Base-by-base conservation (phyloP, 2,329 filamentous ascomycete genomes). In the Emergomyces pasteurianus region DNA sequence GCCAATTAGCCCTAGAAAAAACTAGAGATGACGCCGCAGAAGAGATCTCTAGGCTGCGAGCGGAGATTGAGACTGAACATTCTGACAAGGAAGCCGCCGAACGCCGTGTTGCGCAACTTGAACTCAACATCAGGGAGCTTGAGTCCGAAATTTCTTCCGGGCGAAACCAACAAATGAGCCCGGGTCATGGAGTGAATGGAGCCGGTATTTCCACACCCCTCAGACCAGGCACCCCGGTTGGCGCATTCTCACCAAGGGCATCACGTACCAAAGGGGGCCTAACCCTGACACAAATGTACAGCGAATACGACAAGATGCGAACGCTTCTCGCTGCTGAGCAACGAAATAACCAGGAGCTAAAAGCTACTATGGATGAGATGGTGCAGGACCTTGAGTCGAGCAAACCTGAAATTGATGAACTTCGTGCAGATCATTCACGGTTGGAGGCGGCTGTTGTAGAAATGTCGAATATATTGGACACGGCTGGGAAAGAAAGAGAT, bases 321-420 rank as follows among this genome's bases (percentile, higher is more conserved):
- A 94, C 79, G 80, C 84, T 60, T 83, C 80, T 96, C 40, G 85
- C 86, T 3, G 83, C 81, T 2, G 89, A 95, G 72, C 86, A 86
- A 70, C 83, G 88, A 62, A 84, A 86, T 26, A 90, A 84, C 67
- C 84, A 88, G 64, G 85, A 90, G 69, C 83, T 96, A 12, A 83
- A 84, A 21, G 82, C 85, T 43, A 85, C 92, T 52, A 79, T 97
- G 52, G 90, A 96, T 65, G 89, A 94, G 62, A 89, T 96, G 78
- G 84, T 96, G 62, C 82, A 86, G 43, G 87, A 92, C 61, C 77
- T 97, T 43, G 92, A 99, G 72, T 86, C 86, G 28, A 92, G 89
- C 72, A 86, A 87, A 31, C 94, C 94, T 0, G 91, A 96, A 69
- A 84, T 96, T 36, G 86, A 95, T 63, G 92, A 97, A 66, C 78